Conservation (phyloP, 2,329 filamentous ascomycete genomes). For the Aspergillus sp. region DNA sequence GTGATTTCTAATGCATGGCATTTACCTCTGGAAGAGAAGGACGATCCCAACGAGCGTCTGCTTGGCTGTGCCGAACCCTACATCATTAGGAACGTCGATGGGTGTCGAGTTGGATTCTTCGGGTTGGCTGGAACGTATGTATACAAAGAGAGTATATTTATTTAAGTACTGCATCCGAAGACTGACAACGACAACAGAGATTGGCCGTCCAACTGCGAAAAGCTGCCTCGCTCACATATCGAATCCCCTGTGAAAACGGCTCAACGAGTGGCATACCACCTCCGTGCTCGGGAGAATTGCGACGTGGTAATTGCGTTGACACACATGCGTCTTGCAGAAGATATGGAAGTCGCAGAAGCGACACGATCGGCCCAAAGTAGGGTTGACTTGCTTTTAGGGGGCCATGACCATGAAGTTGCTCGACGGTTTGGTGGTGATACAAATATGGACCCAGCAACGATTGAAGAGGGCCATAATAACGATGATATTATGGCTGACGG, state of each 20-base stretch:
- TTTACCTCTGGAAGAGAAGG: background rate
- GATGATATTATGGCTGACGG: slow-evolving; percentile 5
- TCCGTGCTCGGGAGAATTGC: slow-evolving; percentile 12
- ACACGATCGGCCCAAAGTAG: slow-evolving; percentile 11
- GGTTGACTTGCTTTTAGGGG: slow-evolving; percentile 23
- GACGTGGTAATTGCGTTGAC: slow-evolving; percentile 24
- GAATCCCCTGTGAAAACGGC: slow-evolving; percentile 1
- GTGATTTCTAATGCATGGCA: slow-evolving; percentile 8
- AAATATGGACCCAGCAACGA: slow-evolving; percentile 9
- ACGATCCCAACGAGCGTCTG: background rate
- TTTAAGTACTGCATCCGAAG: background rate
- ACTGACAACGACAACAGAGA: slow-evolving; percentile 7
- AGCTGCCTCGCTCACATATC: slow-evolving; percentile 9
- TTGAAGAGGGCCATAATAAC: slow-evolving; percentile 10
- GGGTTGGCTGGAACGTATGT: slow-evolving; percentile 16
- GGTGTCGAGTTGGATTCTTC: slow-evolving; percentile 13
- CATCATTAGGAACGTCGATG: slow-evolving; percentile 6
- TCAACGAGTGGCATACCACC: slow-evolving; percentile 3
- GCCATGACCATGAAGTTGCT: slow-evolving; percentile 23
- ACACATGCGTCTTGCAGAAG: slow-evolving; percentile 21
- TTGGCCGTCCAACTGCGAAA: slow-evolving; percentile 19
- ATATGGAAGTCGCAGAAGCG: slow-evolving; percentile 11
- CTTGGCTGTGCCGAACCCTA: slow-evolving; percentile 10
- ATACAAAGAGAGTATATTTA: background rate
- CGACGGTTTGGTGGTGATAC: slow-evolving; percentile 17